Conservation (phyloP, 2,329 filamentous ascomycete species). For the Pestalotiopsis sp. region DNA sequence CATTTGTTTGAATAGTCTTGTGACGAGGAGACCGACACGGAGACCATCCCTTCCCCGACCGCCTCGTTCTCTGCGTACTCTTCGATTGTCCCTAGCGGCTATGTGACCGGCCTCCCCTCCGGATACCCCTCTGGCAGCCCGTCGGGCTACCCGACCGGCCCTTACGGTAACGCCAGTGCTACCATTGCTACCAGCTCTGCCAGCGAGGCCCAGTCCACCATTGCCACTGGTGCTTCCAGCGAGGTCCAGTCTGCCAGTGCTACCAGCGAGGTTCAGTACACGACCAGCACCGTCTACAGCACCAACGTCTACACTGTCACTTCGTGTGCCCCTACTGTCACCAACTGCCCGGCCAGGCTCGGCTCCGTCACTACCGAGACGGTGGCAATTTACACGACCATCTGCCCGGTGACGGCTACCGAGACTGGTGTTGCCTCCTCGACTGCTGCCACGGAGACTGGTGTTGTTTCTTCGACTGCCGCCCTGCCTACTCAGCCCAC, state of each 20-base stretch:
- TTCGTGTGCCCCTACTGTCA: constrained; percentile 33
- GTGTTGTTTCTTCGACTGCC: not conserved
- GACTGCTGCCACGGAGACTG: not conserved
- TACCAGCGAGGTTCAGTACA: not conserved
- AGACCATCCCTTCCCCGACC: not conserved
- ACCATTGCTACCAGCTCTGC: not conserved
- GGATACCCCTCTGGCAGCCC: not conserved
- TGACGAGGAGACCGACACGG: constrained; percentile 1
- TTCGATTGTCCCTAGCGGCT: not conserved
- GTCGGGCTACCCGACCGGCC: not conserved
- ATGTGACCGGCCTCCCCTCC: not conserved
- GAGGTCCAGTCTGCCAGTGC: not conserved
- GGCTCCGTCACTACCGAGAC: constrained; percentile 46
- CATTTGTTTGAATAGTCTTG: not conserved
- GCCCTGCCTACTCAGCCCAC: not conserved
- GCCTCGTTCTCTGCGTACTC: not conserved
- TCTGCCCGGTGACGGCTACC: constrained; percentile 42
- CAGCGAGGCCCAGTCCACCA: constrained; percentile 5
- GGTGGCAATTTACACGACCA: constrained; percentile 46
- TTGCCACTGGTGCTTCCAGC: constrained; percentile 20
- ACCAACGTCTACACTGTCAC: constrained; percentile 37
- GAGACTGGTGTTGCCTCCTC: not conserved
- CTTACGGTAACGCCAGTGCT: not conserved
- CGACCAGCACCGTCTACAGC: constrained; percentile 31
- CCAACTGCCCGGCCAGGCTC: constrained; percentile 39